A percentile compares a stretch with the other conserved stretches of the same genome.
Evolutionary conservation across 2,329 filamentous ascomycete species (phyloP).

Genomic region (Aspergillus quadricinctus): DNA sequence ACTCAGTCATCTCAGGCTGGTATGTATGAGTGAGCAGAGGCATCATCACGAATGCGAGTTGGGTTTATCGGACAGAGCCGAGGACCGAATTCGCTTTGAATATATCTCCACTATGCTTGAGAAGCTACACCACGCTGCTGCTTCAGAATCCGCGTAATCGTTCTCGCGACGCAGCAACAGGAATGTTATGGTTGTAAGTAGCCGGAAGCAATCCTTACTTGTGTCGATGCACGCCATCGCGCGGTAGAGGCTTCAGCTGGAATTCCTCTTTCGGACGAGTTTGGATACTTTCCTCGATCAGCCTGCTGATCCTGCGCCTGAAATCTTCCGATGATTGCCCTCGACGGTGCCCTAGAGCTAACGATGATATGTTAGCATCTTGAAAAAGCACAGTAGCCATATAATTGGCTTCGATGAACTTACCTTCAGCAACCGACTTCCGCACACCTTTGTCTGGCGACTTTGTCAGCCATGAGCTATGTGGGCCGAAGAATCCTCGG

Average conservation of each 20-base stretch:
- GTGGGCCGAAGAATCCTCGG: conserved; percentile 11
- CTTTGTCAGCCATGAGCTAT: conserved; percentile 19
- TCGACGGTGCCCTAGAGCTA: conserved; percentile 16
- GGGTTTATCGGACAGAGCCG: not conserved
- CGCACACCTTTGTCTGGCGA: conserved; percentile 10
- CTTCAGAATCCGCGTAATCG: not conserved
- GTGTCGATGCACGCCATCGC: conserved; percentile 5
- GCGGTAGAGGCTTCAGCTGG: conserved; percentile 17
- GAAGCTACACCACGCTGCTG: not conserved
- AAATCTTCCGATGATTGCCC: conserved; percentile 30
- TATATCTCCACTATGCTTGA: not conserved
- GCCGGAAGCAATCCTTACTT: not conserved
- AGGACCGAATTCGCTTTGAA: not conserved
- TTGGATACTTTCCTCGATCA: conserved; percentile 29
- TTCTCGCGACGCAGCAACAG: not conserved
- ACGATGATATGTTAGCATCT: not conserved
- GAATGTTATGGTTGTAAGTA: not conserved
- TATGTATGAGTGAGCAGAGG: not conserved
- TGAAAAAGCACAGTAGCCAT: not conserved
- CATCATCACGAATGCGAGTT: not conserved
- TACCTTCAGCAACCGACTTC: conserved; percentile 10
- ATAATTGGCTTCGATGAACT: not conserved
- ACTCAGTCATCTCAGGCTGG: not conserved
- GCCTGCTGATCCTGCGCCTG: conserved; percentile 28
- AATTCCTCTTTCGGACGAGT: conserved; percentile 19